These are phyloP conservation scores for Aureobasidium vineae DNA, from an alignment of 2,329 filamentous ascomycete species.

Conservation along the genomic window DNA sequence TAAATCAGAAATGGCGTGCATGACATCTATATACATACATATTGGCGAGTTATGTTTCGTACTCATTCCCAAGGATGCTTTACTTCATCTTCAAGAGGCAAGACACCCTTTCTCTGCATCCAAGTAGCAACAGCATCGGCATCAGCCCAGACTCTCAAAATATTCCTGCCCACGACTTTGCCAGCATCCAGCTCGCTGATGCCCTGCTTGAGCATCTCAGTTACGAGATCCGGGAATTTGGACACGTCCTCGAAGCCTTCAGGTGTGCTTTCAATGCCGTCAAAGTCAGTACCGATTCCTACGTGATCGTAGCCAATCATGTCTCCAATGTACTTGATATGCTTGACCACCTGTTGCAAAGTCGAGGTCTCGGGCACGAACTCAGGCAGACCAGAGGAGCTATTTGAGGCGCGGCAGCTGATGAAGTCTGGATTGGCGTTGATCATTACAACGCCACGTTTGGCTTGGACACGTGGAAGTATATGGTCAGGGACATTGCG, in stretches of 20 bases:
- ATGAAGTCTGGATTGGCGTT: constrained; percentile 85
- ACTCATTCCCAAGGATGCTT: constrained; percentile 2
- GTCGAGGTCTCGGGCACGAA: constrained; percentile 68
- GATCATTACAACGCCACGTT: constrained; percentile 80
- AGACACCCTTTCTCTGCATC: constrained; percentile 54
- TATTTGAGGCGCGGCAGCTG: constrained; percentile 61
- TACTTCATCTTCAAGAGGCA: constrained; percentile 48
- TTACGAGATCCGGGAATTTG: constrained; percentile 75
- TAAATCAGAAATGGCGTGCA: not conserved
- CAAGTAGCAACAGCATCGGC: constrained; percentile 68
- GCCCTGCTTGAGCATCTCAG: constrained; percentile 69
- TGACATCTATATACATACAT: not conserved
- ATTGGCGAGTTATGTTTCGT: not conserved
- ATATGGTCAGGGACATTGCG: constrained; percentile 88
- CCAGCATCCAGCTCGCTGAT: constrained; percentile 70
- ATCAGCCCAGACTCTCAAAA: constrained; percentile 79
- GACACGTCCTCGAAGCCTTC: constrained; percentile 79
- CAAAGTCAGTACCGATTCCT: constrained; percentile 86
- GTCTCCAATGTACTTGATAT: constrained; percentile 78
- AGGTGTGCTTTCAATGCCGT: constrained; percentile 68
- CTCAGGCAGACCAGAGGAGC: constrained; percentile 62
- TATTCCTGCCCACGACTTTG: constrained; percentile 75
- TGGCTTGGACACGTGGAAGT: constrained; percentile 69
- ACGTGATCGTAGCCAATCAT: constrained; percentile 85
- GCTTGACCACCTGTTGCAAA: constrained; percentile 71